Base-by-base conservation (phyloP, 1,284 basidiomycete genomes). In the Sporisorium iseilematis-ciliati region DNA sequence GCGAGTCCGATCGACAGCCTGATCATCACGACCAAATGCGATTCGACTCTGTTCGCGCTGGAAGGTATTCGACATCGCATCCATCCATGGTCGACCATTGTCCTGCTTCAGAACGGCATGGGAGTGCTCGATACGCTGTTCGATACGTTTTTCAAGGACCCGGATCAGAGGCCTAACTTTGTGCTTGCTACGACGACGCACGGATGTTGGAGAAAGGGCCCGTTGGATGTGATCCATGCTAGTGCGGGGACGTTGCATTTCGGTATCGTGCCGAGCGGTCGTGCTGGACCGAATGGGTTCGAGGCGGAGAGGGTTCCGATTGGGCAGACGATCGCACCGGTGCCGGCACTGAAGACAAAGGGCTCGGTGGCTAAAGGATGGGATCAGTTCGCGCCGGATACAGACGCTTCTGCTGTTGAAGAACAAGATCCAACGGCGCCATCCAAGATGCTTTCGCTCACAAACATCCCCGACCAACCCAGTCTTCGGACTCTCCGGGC, bases 91-190 rank as follows among this genome's bases (percentile, higher is more conserved):
- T 92, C 91, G 48, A 97, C 95, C 26, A 90, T 98, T 73, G 92
- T 96, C 1, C 89, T 99, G 7, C 86, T 97, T 54, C 93, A 97
- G 83, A 97, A 97, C 84, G 95, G 84, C 88, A 88, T 97, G 91
- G 95, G 94, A 18, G 88, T 96, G 16, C 92, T 95, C 85, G 95
- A 98, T 79, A 87, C 90, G 69, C 88, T 97, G 57, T 85, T 93
- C 46, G 85, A 87, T 16, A 84, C 88, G 18, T 80, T 94, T 50
- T 99, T 95, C 87, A 91, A 89, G 42, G 91, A 94, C 80, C 89
- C 91, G 10, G 82, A 87, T 16, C 86, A 87, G 23, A 90, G 95
- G 38, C 96, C 96, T 7, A 91, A 93, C 82, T 93, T 98, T 84
- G 89, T 98, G 56, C 87, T 97, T 58, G 91, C 91, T 8, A 91